phyloP scores from a whole-genome alignment of 768 basidiomycete genomes.

The Pisolithus microcarpus region DNA sequence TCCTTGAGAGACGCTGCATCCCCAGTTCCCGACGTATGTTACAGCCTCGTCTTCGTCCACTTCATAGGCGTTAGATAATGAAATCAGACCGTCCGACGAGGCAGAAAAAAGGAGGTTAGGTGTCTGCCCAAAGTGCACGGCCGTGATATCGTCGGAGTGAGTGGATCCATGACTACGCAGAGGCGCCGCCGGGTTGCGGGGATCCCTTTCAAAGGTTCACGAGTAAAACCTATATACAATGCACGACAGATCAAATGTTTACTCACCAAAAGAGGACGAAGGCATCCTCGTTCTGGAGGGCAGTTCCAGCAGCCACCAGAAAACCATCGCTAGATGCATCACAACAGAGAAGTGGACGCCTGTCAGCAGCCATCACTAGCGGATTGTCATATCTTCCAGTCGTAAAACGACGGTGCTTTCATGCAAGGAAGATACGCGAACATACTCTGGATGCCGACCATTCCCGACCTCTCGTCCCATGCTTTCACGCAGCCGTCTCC shows the following conservation, averaged over 20 bases:
- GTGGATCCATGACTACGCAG: constrained; percentile 75
- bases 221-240: neutral
- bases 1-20: constrained; percentile 69
- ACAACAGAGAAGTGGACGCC: constrained; percentile 51
- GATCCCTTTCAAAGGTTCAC: constrained; percentile 57
- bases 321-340: constrained; percentile 65
- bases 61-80: constrained; percentile 64
- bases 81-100: constrained; percentile 79
- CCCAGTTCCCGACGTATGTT: constrained; percentile 78
- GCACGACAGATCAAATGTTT: neutral
- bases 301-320: constrained; percentile 78
- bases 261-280: constrained; percentile 76
- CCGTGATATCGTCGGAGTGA: constrained; percentile 90
- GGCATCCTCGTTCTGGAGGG: constrained; percentile 74
- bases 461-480: constrained; percentile 63
- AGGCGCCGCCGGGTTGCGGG: constrained; percentile 64
- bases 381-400: constrained; percentile 28
- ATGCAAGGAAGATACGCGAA: constrained; percentile 5
- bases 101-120: constrained; percentile 62
- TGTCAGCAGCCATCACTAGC: constrained; percentile 44
- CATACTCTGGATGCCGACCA: constrained; percentile 56
- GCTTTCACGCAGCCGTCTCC: constrained; percentile 64
- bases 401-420: constrained; percentile 22
- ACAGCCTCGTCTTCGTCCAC: constrained; percentile 85
- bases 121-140: constrained; percentile 47